Base-by-base conservation (phyloP, 2,329 filamentous ascomycete species). In the Colletotrichum sp. region DNA sequence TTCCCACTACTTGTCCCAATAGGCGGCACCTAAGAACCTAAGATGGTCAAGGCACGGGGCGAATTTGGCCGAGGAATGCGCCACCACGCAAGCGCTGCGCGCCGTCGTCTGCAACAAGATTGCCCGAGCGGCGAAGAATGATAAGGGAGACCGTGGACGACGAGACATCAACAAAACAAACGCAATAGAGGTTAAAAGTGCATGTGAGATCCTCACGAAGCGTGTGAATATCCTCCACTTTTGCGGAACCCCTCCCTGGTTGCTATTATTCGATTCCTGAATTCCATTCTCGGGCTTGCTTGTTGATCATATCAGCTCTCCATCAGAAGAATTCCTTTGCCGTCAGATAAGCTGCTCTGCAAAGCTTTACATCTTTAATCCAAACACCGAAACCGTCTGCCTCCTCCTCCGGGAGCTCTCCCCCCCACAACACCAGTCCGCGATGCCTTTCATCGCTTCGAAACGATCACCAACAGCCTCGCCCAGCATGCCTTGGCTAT, bases 41-140 rank as follows among this genome's bases (percentile, higher is more conserved):
- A 38, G 28, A 73, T 36, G 73, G 73, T 75, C 73, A 75, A 73
- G 73, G 73, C 73, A 73, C 69, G 58, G 56, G 69, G 73, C 63
- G 73, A 52, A 73, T 75, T 64, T 73, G 69, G 73, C 48, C 28
- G 73, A 43, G 69, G 69, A 75, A 75, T 75, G 73, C 73, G 73
- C 73, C 69, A 75, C 73, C 64, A 61, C 65, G 52, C 69, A 73
- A 75, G 73, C 70, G 73, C 36, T 64, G 55, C 56, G 36, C 73
- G 73, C 73, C 73, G 73, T 64, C 64, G 73, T 75, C 73, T 75
- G 73, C 73, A 73, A 68, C 69, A 73, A 75, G 73, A 75, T 75
- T 75, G 73, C 73, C 73, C 64, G 73, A 75, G 73, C 73, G 73
- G 43, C 69, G 34, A 73, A 70, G 73, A 75, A 75, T 75, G 73